Conservation (phyloP, 345 rosid genomes). For the Aegle marmelos region DNA sequence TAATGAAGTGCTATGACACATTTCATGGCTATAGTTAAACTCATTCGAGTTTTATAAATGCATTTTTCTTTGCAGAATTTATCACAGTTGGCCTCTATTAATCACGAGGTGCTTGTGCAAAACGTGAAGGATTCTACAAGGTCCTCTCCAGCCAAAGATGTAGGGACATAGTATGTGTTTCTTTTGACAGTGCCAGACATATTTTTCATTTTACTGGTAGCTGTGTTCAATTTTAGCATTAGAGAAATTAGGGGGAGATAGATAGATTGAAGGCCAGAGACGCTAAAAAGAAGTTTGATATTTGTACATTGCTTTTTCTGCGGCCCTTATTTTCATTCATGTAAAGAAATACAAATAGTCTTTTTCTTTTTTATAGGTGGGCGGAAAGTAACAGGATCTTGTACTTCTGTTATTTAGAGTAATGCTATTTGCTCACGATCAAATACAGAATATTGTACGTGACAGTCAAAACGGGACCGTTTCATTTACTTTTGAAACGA, state of each 20-base stretch:
- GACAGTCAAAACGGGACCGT: too few species aligned
- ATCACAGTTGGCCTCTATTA: constrained; percentile 77
- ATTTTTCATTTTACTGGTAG: neutral
- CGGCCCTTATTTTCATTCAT: neutral
- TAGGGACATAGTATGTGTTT: constrained; percentile 28
- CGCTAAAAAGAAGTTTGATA: neutral
- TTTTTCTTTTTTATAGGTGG: neutral
- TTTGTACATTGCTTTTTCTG: neutral
- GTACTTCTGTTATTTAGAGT: too few species aligned
- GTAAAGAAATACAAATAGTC: neutral
- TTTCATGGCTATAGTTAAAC: neutral
- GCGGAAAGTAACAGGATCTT: neutral
- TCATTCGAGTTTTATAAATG: neutral
- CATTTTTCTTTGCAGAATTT: constrained; percentile 49
- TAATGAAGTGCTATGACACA: neutral
- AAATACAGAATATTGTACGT: too few species aligned
- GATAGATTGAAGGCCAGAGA: neutral
- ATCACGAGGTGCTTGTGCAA: constrained; percentile 69
- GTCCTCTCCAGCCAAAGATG: constrained; percentile 45
- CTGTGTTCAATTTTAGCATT: neutral
- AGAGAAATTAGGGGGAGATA: neutral
- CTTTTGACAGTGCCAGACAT: neutral
- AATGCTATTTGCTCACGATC: neutral
- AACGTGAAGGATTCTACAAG: constrained; percentile 53
- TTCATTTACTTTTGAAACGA: too few species aligned